Conservation (phyloP, 169 alveolate species). For the Eimeria mitis region DNA sequence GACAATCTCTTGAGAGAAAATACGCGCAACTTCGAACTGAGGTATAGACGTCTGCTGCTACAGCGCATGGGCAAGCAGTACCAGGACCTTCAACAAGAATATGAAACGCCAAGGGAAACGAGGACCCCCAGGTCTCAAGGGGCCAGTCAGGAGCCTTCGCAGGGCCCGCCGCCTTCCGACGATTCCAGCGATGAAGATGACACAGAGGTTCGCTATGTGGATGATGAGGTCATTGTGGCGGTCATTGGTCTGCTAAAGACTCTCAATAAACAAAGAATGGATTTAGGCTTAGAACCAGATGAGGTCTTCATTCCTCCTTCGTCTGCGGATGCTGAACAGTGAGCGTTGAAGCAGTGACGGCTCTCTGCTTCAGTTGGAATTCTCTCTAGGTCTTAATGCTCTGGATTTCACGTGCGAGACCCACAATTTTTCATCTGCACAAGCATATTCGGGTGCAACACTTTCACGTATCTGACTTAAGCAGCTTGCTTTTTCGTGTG, state of each 20-base stretch:
- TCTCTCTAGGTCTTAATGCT: too few species aligned
- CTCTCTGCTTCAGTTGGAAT: not conserved
- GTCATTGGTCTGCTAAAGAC: slow-evolving; percentile 49
- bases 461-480: not conserved
- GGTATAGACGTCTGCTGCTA: slow-evolving; percentile 63
- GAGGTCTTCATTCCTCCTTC: slow-evolving; percentile 63
- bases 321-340: slow-evolving; percentile 46
- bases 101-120: slow-evolving; percentile 43
- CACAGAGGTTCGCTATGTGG: slow-evolving; percentile 72
- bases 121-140: not conserved
- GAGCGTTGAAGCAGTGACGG: not conserved
- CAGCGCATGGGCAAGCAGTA: slow-evolving; percentile 60
- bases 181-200: slow-evolving; percentile 74
- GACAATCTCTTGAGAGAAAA: slow-evolving; percentile 28
- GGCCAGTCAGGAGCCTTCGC: not conserved
- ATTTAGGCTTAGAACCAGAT: slow-evolving; percentile 57
- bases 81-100: slow-evolving; percentile 67
- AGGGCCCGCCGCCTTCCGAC: slow-evolving; percentile 1
- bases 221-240: slow-evolving; percentile 70
- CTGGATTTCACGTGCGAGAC: not conserved
- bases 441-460: not conserved
- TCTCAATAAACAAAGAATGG: slow-evolving; percentile 48
- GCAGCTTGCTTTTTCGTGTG: not conserved
- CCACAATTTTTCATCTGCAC: not conserved
- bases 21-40: slow-evolving; percentile 61